Evolutionary conservation across 805 yeast species (phyloP).

Genomic region (Jamesozyma spencerorum): DNA sequence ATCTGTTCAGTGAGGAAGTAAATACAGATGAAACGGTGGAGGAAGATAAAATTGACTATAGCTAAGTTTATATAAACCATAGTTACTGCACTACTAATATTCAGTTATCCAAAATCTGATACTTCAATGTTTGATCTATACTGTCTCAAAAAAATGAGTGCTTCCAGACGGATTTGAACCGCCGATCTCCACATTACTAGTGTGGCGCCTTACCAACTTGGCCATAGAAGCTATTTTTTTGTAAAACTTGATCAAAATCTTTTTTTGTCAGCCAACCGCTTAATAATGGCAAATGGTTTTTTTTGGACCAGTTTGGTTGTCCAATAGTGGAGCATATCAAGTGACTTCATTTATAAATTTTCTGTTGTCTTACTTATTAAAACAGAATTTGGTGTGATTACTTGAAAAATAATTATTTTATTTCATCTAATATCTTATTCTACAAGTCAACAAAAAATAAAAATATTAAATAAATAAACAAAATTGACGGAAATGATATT

Average conservation of each 20-base stretch:
- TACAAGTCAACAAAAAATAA: no score
- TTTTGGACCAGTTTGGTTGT: no score
- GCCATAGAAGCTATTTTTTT: slow-evolving; percentile 40
- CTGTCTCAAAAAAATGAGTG: slow-evolving; percentile 28
- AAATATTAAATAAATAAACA: no score
- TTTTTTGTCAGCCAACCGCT: not conserved
- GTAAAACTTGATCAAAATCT: not conserved
- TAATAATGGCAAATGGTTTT: no score
- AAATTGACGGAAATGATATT: no score
- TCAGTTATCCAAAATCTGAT: not conserved
- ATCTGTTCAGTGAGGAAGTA: slow-evolving; percentile 72
- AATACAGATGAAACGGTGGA: slow-evolving; percentile 17
- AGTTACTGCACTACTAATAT: not conserved
- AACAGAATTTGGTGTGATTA: no score
- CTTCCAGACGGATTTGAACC: slow-evolving; percentile 69
- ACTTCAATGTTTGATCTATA: not conserved
- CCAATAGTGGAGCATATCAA: no score
- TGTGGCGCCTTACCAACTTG: slow-evolving; percentile 80
- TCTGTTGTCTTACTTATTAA: no score
- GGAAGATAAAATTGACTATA: not conserved
- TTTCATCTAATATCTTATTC: no score
- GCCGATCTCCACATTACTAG: slow-evolving; percentile 84
- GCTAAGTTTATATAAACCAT: not conserved
- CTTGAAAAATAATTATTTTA: no score
- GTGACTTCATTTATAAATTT: no score